A percentile compares a stretch with the other conserved stretches of the same genome.
These are phyloP conservation scores for Beauveria rudraprayagi DNA, from an alignment of 2,329 filamentous ascomycete species.

Conservation along the genomic window DNA sequence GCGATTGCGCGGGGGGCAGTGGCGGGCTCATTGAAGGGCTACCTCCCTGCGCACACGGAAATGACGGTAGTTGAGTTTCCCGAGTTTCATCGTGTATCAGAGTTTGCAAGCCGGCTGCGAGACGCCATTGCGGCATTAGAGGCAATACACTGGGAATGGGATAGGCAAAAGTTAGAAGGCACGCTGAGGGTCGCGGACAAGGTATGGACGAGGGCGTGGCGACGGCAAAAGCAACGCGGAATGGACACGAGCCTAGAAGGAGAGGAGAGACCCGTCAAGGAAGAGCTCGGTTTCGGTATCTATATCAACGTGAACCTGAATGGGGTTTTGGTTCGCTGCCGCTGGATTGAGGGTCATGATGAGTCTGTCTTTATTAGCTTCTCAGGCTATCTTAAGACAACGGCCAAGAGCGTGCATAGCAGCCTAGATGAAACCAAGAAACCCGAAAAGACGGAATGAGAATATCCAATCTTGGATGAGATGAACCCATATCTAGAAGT, in stretches of 20 bases:
- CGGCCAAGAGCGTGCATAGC: conserved; percentile 12
- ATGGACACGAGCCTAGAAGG: conserved; percentile 29
- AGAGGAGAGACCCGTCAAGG: conserved; percentile 25
- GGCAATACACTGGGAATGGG: conserved; percentile 57
- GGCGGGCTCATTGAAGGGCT: conserved; percentile 29
- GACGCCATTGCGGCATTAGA: conserved; percentile 47
- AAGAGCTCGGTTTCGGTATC: conserved; percentile 45
- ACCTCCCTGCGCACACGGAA: conserved; percentile 37
- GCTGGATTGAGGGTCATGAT: conserved; percentile 66
- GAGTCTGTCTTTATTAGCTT: conserved; percentile 77
- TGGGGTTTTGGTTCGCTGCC: conserved; percentile 41
- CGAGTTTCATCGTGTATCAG: conserved; percentile 30
- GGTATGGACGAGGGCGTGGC: conserved; percentile 71
- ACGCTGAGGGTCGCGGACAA: conserved; percentile 58
- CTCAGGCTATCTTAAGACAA: conserved; percentile 62
- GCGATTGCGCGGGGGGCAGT: conserved; percentile 37
- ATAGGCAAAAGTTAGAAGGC: conserved; percentile 43
- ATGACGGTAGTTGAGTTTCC: conserved; percentile 38
- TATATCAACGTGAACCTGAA: conserved; percentile 33
- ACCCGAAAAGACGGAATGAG: neutral
- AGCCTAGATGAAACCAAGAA: neutral
- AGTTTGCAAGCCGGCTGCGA: conserved; percentile 29
- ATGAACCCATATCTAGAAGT: neutral
- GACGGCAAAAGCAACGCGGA: conserved; percentile 50
- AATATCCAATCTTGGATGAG: neutral